These are phyloP conservation scores for Aspergillus egyptiacus DNA, from an alignment of 495 filamentous ascomycete genomes.

Conservation along the genomic window DNA sequence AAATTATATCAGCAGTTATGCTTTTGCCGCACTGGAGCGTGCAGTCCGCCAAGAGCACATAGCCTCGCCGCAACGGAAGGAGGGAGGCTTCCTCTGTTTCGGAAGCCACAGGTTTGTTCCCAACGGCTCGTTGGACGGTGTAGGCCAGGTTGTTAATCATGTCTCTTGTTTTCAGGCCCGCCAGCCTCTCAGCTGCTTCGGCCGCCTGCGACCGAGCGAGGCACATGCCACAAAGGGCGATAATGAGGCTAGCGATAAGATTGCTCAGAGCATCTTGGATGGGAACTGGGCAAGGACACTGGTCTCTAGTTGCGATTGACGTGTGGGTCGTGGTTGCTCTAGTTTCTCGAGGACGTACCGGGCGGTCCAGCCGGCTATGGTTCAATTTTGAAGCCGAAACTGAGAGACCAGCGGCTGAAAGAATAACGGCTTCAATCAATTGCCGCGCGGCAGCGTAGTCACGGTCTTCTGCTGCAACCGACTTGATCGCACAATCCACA, in stretches of 20 bases:
- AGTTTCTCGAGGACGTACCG: constrained; percentile 11
- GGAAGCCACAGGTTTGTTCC: neutral
- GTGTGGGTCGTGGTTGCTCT: constrained; percentile 15
- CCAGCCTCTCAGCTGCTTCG: constrained; percentile 7
- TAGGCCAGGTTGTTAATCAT: constrained; percentile 25
- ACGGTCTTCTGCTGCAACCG: constrained; percentile 34
- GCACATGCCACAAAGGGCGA: constrained; percentile 40
- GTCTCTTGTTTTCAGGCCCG: constrained; percentile 24
- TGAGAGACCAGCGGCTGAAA: constrained; percentile 25
- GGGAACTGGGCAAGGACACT: constrained; percentile 31
- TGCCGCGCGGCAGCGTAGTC: constrained; percentile 31
- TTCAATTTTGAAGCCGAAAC: neutral
- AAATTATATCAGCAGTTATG: neutral
- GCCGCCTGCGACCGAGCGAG: constrained; percentile 31
- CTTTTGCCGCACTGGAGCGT: constrained; percentile 31
- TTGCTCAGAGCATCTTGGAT: constrained; percentile 42
- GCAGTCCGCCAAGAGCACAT: constrained; percentile 31
- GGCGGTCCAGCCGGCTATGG: neutral
- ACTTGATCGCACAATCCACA: constrained; percentile 39
- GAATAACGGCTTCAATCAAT: constrained; percentile 37
- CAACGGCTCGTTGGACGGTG: constrained; percentile 25
- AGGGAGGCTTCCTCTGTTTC: constrained; percentile 16
- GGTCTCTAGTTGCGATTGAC: neutral
- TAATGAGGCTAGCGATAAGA: constrained; percentile 36
- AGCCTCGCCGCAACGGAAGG: constrained; percentile 33